phyloP scores from a whole-genome alignment of 2,329 filamentous ascomycete species.

The Trichoderma polysporum region DNA sequence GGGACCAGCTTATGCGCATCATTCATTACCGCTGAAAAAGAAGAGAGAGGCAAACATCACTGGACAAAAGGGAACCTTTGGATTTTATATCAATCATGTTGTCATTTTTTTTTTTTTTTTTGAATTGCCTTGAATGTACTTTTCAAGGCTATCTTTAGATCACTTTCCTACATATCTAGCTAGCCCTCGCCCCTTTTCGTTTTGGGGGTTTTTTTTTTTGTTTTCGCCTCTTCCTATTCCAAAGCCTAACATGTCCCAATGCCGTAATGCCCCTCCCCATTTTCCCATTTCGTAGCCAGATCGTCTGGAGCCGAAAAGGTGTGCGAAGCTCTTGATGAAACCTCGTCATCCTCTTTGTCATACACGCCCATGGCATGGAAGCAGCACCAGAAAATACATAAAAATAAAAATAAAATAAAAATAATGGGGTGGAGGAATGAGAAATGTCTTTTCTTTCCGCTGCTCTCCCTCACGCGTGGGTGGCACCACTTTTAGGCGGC shows the following conservation, averaged over 20 bases:
- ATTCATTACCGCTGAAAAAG: neutral
- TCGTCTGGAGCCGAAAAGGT: neutral
- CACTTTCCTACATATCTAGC: neutral
- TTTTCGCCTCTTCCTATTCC: neutral
- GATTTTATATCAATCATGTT: neutral
- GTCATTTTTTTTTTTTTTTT: neutral
- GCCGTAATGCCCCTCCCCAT: neutral
- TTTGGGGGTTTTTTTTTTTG: neutral
- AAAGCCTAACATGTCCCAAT: neutral
- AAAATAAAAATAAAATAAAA: neutral
- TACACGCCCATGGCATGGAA: neutral
- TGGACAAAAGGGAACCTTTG: neutral
- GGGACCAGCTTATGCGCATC: neutral
- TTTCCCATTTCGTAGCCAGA: neutral
- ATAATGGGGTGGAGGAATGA: neutral
- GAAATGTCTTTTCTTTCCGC: neutral
- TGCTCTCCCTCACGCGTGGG: neutral
- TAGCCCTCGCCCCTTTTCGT: neutral
- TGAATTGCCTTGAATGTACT: neutral
- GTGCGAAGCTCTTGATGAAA: neutral
- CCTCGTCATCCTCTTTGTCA: constrained; percentile 16
- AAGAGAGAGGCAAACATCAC: neutral
- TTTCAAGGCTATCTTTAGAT: neutral
- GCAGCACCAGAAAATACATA: neutral
- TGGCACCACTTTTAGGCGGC: neutral